phyloP scores from a whole-genome alignment of 2,329 filamentous ascomycete genomes.

The Penicillium sclerotiorum region DNA sequence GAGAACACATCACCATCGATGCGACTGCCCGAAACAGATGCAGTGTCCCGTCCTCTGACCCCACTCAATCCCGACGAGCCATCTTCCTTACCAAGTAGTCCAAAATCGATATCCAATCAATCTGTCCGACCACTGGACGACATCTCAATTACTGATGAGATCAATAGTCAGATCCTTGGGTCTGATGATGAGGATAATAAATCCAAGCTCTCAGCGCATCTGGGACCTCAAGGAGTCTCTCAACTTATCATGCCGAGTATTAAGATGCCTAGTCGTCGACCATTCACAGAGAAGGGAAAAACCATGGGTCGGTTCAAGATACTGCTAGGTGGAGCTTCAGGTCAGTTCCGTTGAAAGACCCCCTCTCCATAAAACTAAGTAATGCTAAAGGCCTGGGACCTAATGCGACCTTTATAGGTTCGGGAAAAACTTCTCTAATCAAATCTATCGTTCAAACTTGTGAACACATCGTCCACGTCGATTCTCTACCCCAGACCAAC shows the following conservation, averaged over 20 bases:
- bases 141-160: slow-evolving; percentile 57
- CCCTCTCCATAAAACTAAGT: too few relatives aligned
- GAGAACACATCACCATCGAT: slow-evolving; percentile 19
- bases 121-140: slow-evolving; percentile 63
- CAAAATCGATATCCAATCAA: slow-evolving; percentile 61
- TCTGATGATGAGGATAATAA: slow-evolving; percentile 62
- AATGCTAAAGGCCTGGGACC: too few relatives aligned
- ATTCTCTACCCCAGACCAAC: slow-evolving; percentile 43
- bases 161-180: slow-evolving; percentile 56
- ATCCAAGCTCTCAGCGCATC: slow-evolving; percentile 29
- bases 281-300: slow-evolving; percentile 86
- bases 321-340: slow-evolving; percentile 78
- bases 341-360: slow-evolving; percentile 49
- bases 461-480: slow-evolving; percentile 91
- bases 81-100: slow-evolving; percentile 59
- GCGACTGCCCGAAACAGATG: slow-evolving; percentile 26
- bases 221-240: slow-evolving; percentile 44
- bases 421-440: slow-evolving; percentile 88
- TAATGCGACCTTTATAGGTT: slow-evolving; percentile 62
- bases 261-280: slow-evolving; percentile 81
- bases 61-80: slow-evolving; percentile 54
- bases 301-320: slow-evolving; percentile 83
- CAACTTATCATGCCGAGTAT: slow-evolving; percentile 99
- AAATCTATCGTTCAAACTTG: slow-evolving; percentile 84
- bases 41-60: slow-evolving; percentile 48